A percentile compares a stretch with the other conserved stretches of the same genome.
phyloP scores from a whole-genome alignment of 2,329 filamentous ascomycete genomes.

The Verticillium tricorpus region DNA sequence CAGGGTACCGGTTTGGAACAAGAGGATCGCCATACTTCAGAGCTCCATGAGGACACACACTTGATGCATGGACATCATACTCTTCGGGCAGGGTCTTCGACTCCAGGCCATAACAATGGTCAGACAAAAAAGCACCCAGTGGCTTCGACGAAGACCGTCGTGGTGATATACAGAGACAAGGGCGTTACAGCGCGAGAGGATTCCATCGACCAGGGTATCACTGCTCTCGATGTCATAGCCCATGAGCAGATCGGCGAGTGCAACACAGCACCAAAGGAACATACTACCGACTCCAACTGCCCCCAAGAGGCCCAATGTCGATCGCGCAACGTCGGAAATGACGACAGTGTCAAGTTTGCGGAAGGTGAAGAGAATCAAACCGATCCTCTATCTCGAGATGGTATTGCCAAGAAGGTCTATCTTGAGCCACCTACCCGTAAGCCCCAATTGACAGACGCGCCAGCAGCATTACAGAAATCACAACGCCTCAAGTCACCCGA shows the following conservation, averaged over 20 bases:
- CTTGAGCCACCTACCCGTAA: neutral
- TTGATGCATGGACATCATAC: neutral
- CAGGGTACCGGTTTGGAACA: neutral
- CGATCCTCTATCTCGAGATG: neutral
- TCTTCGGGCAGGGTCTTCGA: neutral
- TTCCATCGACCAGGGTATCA: neutral
- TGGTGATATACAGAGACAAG: slow-evolving; percentile 15
- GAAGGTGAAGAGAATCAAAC: neutral
- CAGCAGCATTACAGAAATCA: neutral
- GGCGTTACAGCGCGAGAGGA: slow-evolving; percentile 6
- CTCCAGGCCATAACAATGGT: neutral
- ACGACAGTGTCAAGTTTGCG: neutral
- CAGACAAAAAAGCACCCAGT: neutral
- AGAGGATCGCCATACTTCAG: neutral
- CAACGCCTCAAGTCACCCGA: neutral
- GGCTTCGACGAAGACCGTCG: neutral
- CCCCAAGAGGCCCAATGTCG: neutral
- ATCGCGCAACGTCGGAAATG: neutral
- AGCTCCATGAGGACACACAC: neutral
- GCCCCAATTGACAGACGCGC: neutral
- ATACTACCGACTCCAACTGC: neutral
- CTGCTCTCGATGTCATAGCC: slow-evolving; percentile 1
- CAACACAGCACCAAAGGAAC: neutral
- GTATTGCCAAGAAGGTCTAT: neutral
- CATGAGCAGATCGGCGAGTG: neutral